phyloP scores from a whole-genome alignment of 441 rosid genomes.

The Kokia cookei region DNA sequence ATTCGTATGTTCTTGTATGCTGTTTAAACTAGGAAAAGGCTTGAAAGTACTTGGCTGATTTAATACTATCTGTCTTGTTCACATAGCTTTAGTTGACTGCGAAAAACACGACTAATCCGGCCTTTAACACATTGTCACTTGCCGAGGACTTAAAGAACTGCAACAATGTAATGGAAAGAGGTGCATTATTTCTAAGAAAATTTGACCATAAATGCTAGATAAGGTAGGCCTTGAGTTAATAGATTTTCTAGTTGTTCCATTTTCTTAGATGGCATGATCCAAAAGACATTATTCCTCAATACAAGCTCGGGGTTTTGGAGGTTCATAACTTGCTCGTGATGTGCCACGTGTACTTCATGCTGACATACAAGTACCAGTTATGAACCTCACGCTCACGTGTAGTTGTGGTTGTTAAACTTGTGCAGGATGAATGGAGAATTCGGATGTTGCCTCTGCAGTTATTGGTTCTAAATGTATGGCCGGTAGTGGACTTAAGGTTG shows the following conservation, averaged over 20 bases:
- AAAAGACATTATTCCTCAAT: neutral
- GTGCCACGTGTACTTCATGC: no score
- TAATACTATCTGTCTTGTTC: neutral
- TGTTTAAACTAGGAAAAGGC: neutral
- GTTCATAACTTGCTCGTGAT: neutral
- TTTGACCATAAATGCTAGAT: neutral
- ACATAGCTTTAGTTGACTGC: neutral
- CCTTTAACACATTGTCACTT: neutral
- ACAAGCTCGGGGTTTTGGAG: neutral
- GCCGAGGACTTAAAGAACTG: neutral
- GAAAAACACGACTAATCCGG: neutral
- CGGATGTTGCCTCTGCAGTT: conserved; percentile 83
- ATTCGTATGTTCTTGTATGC: neutral
- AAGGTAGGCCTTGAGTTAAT: neutral
- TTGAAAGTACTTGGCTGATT: neutral
- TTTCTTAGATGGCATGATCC: neutral
- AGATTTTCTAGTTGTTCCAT: neutral
- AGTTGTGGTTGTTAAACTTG: neutral
- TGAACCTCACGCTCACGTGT: neutral
- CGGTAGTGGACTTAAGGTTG: conserved; percentile 79
- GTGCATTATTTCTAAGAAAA: neutral
- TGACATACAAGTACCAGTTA: neutral
- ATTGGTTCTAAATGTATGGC: conserved; percentile 65
- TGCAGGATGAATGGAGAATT: conserved; percentile 84
- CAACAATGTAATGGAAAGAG: neutral